Evolutionary conservation across 257 asterid species (phyloP).

Genomic region (Nicotiana obtusifolia): DNA sequence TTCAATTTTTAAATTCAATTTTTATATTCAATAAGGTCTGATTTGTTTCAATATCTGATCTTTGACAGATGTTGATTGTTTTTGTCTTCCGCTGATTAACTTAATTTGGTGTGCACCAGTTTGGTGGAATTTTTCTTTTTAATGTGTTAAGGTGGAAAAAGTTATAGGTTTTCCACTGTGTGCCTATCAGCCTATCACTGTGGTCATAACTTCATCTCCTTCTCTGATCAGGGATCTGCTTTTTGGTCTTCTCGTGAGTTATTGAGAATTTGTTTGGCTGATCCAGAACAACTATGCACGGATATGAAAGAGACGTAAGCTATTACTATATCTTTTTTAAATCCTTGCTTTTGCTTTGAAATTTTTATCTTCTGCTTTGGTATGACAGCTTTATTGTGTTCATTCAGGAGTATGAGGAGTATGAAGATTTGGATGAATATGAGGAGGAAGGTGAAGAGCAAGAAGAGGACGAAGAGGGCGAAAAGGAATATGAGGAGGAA

Average conservation of each 20-base stretch:
- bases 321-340: too few species aligned
- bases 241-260: background rate
- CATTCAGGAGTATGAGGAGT: slow-evolving; percentile 40
- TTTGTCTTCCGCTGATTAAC: slow-evolving; percentile 1
- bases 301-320: slow-evolving; percentile 45
- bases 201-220: background rate
- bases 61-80: background rate
- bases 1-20: background rate
- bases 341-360: background rate
- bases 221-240: background rate
- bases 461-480: slow-evolving; percentile 36
- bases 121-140: background rate
- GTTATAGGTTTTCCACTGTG: background rate
- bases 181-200: background rate
- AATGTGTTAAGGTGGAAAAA: background rate
- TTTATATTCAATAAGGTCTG: background rate
- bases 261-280: background rate
- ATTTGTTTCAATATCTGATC: background rate
- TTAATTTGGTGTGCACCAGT: background rate
- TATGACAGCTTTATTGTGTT: background rate
- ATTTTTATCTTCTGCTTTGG: background rate
- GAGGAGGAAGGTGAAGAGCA: slow-evolving; percentile 47
- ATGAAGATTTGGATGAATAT: slow-evolving; percentile 56
- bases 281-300: slow-evolving; percentile 30
- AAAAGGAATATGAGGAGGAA: slow-evolving; percentile 43